These are phyloP conservation scores for Kwoniella sp. DNA, from an alignment of 768 basidiomycete species.

Conservation along the genomic window DNA sequence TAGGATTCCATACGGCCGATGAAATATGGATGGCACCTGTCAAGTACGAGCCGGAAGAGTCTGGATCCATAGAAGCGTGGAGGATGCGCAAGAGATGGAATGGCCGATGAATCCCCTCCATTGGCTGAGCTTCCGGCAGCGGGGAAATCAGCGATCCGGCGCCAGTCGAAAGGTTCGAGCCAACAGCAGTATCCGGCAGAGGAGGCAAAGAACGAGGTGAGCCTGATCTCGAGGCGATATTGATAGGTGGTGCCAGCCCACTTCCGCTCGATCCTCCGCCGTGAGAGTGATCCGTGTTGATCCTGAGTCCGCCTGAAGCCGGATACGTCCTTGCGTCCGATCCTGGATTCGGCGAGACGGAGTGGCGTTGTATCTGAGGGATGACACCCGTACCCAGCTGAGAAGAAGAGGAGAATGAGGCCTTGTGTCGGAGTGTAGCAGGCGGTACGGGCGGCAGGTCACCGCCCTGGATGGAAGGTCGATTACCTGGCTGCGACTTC, in stretches of 20 bases:
- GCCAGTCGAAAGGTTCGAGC: background rate
- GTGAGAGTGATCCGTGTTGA: conserved; percentile 7
- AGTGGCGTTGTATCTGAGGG: conserved; percentile 5
- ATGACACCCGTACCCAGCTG: conserved; percentile 8
- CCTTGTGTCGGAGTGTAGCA: conserved; percentile 14
- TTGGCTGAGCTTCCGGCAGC: conserved; percentile 42
- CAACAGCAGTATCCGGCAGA: conserved; percentile 18
- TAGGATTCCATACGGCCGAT: conserved; percentile 39
- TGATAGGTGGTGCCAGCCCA: conserved; percentile 20
- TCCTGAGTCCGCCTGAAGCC: conserved; percentile 7
- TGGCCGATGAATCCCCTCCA: conserved; percentile 33
- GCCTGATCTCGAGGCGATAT: conserved; percentile 3
- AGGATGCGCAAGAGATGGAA: conserved; percentile 47
- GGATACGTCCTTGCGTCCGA: background rate
- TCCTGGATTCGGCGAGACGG: background rate
- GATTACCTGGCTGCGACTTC: conserved; percentile 28
- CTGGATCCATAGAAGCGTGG: conserved; percentile 41
- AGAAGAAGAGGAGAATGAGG: conserved; percentile 24
- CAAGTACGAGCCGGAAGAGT: conserved; percentile 33
- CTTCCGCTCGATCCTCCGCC: background rate
- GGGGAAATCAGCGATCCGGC: conserved; percentile 39
- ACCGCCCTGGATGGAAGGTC: conserved; percentile 9
- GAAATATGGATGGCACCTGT: conserved; percentile 42
- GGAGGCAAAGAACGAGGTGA: conserved; percentile 26
- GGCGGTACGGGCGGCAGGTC: conserved; percentile 18